These are phyloP conservation scores for Leccinum fibrillosum DNA, from an alignment of 768 basidiomycete genomes.

Conservation along the genomic window DNA sequence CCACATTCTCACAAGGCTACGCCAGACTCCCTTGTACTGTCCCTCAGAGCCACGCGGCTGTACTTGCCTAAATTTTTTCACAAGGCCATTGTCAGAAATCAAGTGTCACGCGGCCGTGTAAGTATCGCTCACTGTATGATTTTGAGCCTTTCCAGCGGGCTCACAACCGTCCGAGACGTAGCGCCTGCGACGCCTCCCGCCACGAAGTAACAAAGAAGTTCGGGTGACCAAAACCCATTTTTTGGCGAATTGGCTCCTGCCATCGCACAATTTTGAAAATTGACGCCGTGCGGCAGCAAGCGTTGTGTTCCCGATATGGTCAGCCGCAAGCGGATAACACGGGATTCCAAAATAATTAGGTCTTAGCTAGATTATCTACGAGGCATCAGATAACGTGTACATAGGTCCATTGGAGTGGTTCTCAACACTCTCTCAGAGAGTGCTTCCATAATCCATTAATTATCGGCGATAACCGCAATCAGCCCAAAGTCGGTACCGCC, in stretches of 20 bases:
- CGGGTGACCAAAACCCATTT: slow-evolving; percentile 30
- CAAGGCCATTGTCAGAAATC: background rate
- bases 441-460: background rate
- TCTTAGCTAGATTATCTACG: background rate
- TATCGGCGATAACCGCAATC: background rate
- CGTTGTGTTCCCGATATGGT: background rate
- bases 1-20: slow-evolving; percentile 83
- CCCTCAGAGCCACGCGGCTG: slow-evolving; percentile 62
- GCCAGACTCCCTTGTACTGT: slow-evolving; percentile 83
- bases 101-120: background rate
- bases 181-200: slow-evolving; percentile 56
- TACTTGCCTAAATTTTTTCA: slow-evolving; percentile 65
- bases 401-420: background rate
- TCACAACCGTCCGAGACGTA: slow-evolving; percentile 87
- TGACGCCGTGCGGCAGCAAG: slow-evolving; percentile 5
- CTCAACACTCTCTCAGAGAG: background rate
- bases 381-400: background rate
- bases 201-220: slow-evolving; percentile 46
- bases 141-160: slow-evolving; percentile 88
- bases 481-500: background rate
- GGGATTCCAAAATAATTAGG: slow-evolving; percentile 1
- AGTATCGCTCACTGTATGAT: slow-evolving; percentile 80
- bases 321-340: slow-evolving; percentile 7
- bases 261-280: slow-evolving; percentile 17
- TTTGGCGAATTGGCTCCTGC: slow-evolving; percentile 21